Conservation (phyloP, 2,329 filamentous ascomycete species). For the Aspergillus uvarum region DNA sequence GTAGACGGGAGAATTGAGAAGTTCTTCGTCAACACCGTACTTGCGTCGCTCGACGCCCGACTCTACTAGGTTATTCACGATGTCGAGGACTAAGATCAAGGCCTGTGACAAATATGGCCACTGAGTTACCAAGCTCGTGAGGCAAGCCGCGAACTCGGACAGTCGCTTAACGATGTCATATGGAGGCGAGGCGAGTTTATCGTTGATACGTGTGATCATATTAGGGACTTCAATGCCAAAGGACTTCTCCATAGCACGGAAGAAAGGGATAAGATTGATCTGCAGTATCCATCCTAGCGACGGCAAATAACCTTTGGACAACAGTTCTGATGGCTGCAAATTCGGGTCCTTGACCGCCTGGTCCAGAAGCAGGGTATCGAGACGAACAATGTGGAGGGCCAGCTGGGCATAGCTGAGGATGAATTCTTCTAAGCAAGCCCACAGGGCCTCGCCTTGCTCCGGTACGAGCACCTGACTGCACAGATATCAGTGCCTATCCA, state of each 20-base stretch:
- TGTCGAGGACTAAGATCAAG: conserved; percentile 24
- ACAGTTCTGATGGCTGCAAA: conserved; percentile 27
- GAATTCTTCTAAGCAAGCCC: conserved; percentile 42
- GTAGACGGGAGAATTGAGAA: conserved; percentile 20
- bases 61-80: conserved; percentile 32
- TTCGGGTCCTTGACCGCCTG: conserved; percentile 31
- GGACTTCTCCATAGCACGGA: conserved; percentile 31
- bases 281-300: conserved; percentile 39
- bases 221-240: conserved; percentile 30
- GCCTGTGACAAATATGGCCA: conserved; percentile 27
- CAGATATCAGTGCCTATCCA: conserved; percentile 1
- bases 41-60: conserved; percentile 29
- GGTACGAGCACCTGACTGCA: conserved; percentile 33
- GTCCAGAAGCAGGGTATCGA: conserved; percentile 40
- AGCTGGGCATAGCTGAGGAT: conserved; percentile 42
- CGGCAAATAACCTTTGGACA: conserved; percentile 37
- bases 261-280: conserved; percentile 38
- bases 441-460: conserved; percentile 30
- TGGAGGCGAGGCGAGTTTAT: conserved; percentile 27
- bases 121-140: conserved; percentile 31
- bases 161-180: conserved; percentile 28
- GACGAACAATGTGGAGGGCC: conserved; percentile 40
- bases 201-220: conserved; percentile 31
- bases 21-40: conserved; percentile 21
- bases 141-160: conserved; percentile 30